Percentiles rank a stretch among this genome's conserved stretches.
phyloP scores from a whole-genome alignment of 148 eudicot species.

The Limonium bicolor region DNA sequence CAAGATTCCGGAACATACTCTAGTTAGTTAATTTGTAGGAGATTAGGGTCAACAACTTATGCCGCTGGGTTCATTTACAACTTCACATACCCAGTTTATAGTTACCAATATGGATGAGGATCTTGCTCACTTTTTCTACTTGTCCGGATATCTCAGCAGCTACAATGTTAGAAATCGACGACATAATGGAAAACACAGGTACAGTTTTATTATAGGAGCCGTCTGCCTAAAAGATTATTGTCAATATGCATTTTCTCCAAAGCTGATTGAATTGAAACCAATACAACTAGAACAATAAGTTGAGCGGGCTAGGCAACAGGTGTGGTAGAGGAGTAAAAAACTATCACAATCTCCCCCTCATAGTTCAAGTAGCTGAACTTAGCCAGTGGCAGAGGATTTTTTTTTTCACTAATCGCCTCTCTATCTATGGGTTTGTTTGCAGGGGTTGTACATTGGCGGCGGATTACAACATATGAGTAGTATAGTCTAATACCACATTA shows the following conservation, averaged over 20 bases:
- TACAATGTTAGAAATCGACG: conserved; percentile 35
- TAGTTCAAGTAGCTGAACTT: no score
- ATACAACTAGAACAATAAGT: conserved; percentile 89
- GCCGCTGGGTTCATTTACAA: conserved; percentile 45
- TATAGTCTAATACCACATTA: conserved; percentile 40
- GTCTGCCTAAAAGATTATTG: neutral
- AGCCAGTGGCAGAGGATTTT: no score
- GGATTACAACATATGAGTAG: conserved; percentile 46
- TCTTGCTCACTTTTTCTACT: no score
- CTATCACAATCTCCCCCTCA: neutral
- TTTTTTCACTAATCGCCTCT: no score
- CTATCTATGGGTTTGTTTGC: conserved; percentile 7
- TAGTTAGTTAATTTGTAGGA: no score
- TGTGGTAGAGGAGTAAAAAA: conserved; percentile 3
- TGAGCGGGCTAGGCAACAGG: conserved; percentile 72
- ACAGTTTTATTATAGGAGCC: neutral
- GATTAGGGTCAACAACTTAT: no score
- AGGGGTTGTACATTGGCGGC: conserved; percentile 48
- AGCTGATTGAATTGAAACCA: conserved; percentile 24
- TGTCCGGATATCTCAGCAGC: conserved; percentile 41
- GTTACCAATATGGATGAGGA: conserved; percentile 47
- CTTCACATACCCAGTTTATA: conserved; percentile 53
- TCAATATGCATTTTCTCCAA: neutral
- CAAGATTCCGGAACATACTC: no score
- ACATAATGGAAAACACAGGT: conserved; percentile 62